These are phyloP conservation scores for Wilcoxina mikolae DNA, from an alignment of 495 filamentous ascomycete genomes.

Conservation along the genomic window DNA sequence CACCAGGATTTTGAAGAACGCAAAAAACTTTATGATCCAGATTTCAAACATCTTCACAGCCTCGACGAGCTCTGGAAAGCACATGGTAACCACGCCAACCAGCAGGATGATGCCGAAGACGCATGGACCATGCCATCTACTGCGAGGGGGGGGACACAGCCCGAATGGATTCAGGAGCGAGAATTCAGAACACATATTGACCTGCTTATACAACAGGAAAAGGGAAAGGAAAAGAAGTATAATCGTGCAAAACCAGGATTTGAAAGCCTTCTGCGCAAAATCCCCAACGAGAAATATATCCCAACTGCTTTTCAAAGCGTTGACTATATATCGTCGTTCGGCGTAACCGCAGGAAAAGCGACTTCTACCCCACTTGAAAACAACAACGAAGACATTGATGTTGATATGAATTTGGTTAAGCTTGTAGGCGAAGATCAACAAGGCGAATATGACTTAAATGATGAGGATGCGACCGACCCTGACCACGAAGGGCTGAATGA, in stretches of 20 bases:
- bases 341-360: slow-evolving; percentile 7
- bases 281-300: background rate
- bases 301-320: slow-evolving; percentile 27
- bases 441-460: background rate
- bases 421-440: too few species aligned
- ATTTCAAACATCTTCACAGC: slow-evolving; percentile 66
- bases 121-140: background rate
- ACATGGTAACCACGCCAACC: background rate
- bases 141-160: background rate
- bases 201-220: too few species aligned
- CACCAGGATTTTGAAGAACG: slow-evolving; percentile 82
- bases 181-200: background rate
- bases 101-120: background rate
- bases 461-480: background rate
- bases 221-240: background rate
- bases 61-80: slow-evolving; percentile 91
- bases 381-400: background rate
- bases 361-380: slow-evolving; percentile 11
- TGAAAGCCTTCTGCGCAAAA: background rate
- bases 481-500: too few species aligned
- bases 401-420: too few species aligned
- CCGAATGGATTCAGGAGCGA: background rate
- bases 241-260: background rate
- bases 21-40: slow-evolving; percentile 44
- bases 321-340: background rate